A percentile compares a stretch with the other conserved stretches of the same genome.
These are phyloP conservation scores for Vitis rupestris DNA, from an alignment of 164 flowering plant genomes.

Conservation along the genomic window DNA sequence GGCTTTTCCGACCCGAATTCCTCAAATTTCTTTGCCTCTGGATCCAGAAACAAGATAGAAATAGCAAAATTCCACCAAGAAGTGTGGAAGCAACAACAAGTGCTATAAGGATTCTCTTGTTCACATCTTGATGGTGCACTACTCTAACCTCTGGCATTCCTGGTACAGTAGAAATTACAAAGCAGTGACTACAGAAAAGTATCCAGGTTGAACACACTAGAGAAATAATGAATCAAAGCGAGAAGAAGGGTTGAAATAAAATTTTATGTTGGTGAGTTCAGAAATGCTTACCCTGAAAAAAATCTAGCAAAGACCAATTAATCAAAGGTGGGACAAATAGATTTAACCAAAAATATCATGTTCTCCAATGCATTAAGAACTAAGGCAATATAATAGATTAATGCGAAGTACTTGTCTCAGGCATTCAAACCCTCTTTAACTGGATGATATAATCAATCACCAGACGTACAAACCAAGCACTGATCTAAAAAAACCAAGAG, in stretches of 20 bases:
- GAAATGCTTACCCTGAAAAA: too few relatives aligned
- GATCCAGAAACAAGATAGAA: slow-evolving; percentile 34
- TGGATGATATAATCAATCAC: too few relatives aligned
- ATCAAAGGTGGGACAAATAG: too few relatives aligned
- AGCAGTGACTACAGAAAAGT: neutral
- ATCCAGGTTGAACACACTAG: neutral
- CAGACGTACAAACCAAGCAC: too few relatives aligned
- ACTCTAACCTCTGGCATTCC: slow-evolving; percentile 22
- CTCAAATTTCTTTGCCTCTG: slow-evolving; percentile 23
- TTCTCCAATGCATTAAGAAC: too few relatives aligned
- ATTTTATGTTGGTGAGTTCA: too few relatives aligned
- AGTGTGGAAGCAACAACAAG: slow-evolving; percentile 37
- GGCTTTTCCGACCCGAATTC: slow-evolving; percentile 14
- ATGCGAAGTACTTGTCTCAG: too few relatives aligned
- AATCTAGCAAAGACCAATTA: too few relatives aligned
- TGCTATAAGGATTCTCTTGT: slow-evolving; percentile 45
- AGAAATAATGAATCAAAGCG: neutral
- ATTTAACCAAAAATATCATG: too few relatives aligned
- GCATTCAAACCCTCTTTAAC: too few relatives aligned
- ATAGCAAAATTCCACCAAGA: slow-evolving; percentile 34
- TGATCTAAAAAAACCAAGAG: too few relatives aligned
- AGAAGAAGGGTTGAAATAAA: neutral
- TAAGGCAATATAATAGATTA: too few relatives aligned
- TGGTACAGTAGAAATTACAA: slow-evolving; percentile 7
- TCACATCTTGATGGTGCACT: slow-evolving; percentile 41